Conservation (phyloP, 1,139 yeast genomes). For the Pichia sp. region DNA sequence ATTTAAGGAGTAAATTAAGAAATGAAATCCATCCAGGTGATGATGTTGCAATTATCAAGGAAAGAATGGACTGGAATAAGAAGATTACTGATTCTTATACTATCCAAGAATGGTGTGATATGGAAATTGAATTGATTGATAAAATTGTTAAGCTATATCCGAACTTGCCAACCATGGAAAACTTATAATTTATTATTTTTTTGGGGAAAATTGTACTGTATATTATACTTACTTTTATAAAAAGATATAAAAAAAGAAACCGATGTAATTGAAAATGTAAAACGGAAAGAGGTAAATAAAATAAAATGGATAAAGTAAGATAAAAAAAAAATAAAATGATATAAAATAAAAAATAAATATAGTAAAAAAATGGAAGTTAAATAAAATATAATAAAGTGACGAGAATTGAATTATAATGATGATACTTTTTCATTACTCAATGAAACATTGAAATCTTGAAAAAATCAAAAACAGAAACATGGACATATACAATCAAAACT, state of each 20-base stretch:
- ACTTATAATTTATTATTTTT: neutral
- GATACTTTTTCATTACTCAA: neutral
- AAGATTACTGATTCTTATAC: constrained; percentile 54
- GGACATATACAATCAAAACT: too few species aligned
- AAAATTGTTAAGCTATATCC: constrained; percentile 29
- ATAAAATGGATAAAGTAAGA: neutral
- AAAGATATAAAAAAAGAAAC: neutral
- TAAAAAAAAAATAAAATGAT: constrained; percentile 5
- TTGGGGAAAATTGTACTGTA: neutral
- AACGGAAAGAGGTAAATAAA: neutral
- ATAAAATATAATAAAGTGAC: neutral
- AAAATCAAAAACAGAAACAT: too few species aligned
- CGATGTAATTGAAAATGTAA: neutral
- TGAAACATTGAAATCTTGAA: neutral
- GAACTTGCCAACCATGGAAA: constrained; percentile 21
- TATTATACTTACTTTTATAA: neutral
- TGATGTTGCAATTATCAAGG: constrained; percentile 47
- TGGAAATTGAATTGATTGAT: constrained; percentile 29
- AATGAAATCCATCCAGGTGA: constrained; percentile 37
- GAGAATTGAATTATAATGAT: neutral
- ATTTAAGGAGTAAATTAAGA: constrained; percentile 49
- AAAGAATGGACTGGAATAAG: constrained; percentile 70
- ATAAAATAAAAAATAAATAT: too few species aligned
- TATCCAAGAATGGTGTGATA: constrained; percentile 53
- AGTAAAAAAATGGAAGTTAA: too few species aligned